These are phyloP conservation scores for Aspergillus haitiensis DNA, from an alignment of 495 filamentous ascomycete species.

Conservation along the genomic window DNA sequence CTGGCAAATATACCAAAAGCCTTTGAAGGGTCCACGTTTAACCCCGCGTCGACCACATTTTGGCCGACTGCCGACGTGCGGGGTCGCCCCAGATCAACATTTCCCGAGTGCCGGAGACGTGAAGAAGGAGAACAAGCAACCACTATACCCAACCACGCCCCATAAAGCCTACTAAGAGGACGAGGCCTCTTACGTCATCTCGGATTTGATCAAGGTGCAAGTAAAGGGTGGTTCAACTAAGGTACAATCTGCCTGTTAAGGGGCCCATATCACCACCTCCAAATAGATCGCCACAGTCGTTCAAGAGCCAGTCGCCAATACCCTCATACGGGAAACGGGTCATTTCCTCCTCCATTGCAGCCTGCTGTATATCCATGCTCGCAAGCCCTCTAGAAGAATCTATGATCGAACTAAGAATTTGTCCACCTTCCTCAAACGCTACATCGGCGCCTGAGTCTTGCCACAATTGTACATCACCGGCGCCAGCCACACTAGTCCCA, in stretches of 20 bases:
- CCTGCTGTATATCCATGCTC: background rate
- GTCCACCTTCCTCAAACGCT: background rate
- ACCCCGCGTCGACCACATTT: background rate
- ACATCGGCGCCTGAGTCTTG: too few relatives aligned
- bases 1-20: too few relatives aligned
- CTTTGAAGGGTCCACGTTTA: background rate
- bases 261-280: too few relatives aligned
- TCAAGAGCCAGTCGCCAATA: conserved; percentile 6
- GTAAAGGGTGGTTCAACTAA: too few relatives aligned
- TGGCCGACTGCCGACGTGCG: conserved; percentile 7
- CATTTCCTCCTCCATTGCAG: background rate
- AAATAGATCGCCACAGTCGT: background rate
- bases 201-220: background rate
- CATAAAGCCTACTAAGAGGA: background rate
- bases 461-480: background rate
- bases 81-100: conserved; percentile 1
- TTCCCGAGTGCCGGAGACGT: conserved; percentile 5
- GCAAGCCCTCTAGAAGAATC: background rate
- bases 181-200: background rate
- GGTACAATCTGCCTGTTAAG: too few relatives aligned
- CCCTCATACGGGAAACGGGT: conserved; percentile 1
- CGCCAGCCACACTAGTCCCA: background rate
- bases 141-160: background rate
- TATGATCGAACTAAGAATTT: background rate
- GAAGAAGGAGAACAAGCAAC: too few relatives aligned